Base-by-base conservation (phyloP, 306 rosid genomes). In the Malus fusca region DNA sequence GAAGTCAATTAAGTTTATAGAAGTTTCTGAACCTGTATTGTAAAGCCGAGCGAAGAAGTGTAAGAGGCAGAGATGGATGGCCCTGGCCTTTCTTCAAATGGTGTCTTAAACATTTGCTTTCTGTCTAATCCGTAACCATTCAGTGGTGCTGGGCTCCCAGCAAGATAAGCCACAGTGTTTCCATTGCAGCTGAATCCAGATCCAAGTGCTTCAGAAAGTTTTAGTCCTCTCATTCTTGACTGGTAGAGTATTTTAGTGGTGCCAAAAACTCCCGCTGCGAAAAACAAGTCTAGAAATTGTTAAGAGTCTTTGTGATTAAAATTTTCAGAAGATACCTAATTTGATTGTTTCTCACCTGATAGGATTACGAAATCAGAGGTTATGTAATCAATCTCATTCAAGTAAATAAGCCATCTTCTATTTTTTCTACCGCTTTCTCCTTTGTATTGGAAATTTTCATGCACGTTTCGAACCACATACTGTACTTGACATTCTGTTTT, bases 161-260 rank as follows among this genome's bases (percentile, higher is more conserved):
- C 74, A 14, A 82, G 77, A 79, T 69, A 82, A 61, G 85, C 85
- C 77, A 82, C 85, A 19, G 85, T 71, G 28, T 78, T 78, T 3
- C 80, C 85, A 23, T 82, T 82, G 61, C 85, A 82, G 79, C 85
- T 82, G 80, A 82, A 82, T 73, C 85, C 82, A 14, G 81, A 74
- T 44, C 85, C 85, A 23, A 82, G 82, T 63, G 79, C 77, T 61
- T 69, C 77, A 28, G 85, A 78, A 55, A 82, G 67, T 42, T 78
- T 69, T 19, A 82, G 72, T 53, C 85, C 82, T 63, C 82, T 69
- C 85, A 78, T 82, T 82, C 69, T 77, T 68, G 85, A 82, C 48
- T 64, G 79, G 69, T 74, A 74, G 67, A 82, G 85, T 78, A 63
- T 82, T 73, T 82, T 78, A 67, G 82, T 74, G 63, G 85, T 78